Evolutionary conservation across 768 basidiomycete species (phyloP).

Genomic region (Termitomyces sp.): DNA sequence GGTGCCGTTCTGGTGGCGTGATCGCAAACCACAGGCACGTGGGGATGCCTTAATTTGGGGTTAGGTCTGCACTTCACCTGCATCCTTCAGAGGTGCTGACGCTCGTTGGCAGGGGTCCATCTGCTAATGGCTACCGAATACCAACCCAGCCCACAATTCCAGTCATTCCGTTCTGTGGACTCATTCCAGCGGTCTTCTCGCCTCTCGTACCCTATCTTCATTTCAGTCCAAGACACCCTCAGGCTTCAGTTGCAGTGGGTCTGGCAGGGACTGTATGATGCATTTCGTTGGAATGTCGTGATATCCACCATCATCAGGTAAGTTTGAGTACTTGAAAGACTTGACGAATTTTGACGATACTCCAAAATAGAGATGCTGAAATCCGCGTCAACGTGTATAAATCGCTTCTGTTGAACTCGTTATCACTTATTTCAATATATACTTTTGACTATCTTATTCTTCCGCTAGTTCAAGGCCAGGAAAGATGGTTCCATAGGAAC

Average conservation of each 20-base stretch:
- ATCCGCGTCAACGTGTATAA: slow-evolving; percentile 73
- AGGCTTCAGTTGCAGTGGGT: slow-evolving; percentile 59
- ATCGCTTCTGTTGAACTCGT: slow-evolving; percentile 65
- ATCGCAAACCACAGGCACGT: slow-evolving; percentile 10
- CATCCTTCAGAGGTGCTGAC: too few relatives aligned
- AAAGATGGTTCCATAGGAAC: slow-evolving; percentile 67
- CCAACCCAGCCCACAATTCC: slow-evolving; percentile 18
- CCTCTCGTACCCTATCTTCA: slow-evolving; percentile 63
- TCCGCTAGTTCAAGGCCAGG: slow-evolving; percentile 59
- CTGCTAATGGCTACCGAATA: slow-evolving; percentile 11
- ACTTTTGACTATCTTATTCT: slow-evolving; percentile 70
- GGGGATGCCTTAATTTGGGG: slow-evolving; percentile 28
- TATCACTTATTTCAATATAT: slow-evolving; percentile 72
- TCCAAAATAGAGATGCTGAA: slow-evolving; percentile 59
- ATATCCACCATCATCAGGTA: slow-evolving; percentile 57
- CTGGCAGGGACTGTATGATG: slow-evolving; percentile 59
- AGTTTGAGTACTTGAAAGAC: background rate
- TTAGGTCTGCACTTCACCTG: slow-evolving; percentile 37
- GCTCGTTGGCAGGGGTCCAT: background rate
- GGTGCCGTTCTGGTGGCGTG: slow-evolving; percentile 1
- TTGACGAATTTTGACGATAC: slow-evolving; percentile 2
- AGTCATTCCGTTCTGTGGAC: slow-evolving; percentile 17
- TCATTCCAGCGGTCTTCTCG: slow-evolving; percentile 39
- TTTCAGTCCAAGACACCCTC: slow-evolving; percentile 58
- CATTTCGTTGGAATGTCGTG: slow-evolving; percentile 71